A percentile compares a stretch with the other conserved stretches of the same genome.
phyloP scores from a whole-genome alignment of 2,329 filamentous ascomycete genomes.

The Aspergillus sergii region DNA sequence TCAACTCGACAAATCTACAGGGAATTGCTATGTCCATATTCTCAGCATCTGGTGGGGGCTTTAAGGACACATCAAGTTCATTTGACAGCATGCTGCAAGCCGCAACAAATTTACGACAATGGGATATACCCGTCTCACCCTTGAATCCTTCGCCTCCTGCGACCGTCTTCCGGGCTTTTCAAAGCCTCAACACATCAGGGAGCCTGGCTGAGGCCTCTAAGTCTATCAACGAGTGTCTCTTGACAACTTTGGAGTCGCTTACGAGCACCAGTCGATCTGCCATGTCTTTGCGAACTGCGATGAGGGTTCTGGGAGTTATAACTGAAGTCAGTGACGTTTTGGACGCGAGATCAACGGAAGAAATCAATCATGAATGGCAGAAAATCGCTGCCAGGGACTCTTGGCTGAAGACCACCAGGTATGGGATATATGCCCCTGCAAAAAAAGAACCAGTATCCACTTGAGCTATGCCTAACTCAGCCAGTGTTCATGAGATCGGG shows the following conservation, averaged over 20 bases:
- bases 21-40: slow-evolving; percentile 83
- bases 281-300: slow-evolving; percentile 56
- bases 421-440: slow-evolving; percentile 34
- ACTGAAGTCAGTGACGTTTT: slow-evolving; percentile 81
- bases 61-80: slow-evolving; percentile 51
- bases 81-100: slow-evolving; percentile 76
- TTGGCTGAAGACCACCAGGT: slow-evolving; percentile 86
- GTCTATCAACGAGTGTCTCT: slow-evolving; percentile 64
- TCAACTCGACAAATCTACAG: slow-evolving; percentile 80
- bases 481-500: slow-evolving; percentile 65
- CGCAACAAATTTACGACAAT: slow-evolving; percentile 81
- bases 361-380: slow-evolving; percentile 64
- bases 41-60: slow-evolving; percentile 61
- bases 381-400: slow-evolving; percentile 66
- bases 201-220: slow-evolving; percentile 57
- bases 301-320: slow-evolving; percentile 69
- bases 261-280: slow-evolving; percentile 39
- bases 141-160: slow-evolving; percentile 65
- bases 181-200: slow-evolving; percentile 71
- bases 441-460: not conserved
- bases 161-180: slow-evolving; percentile 77
- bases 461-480: slow-evolving; percentile 18
- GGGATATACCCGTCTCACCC: slow-evolving; percentile 80
- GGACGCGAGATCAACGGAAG: slow-evolving; percentile 58
- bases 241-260: slow-evolving; percentile 49